Conservation (phyloP, 2,329 filamentous ascomycete species). For the Ophiostoma montium region DNA sequence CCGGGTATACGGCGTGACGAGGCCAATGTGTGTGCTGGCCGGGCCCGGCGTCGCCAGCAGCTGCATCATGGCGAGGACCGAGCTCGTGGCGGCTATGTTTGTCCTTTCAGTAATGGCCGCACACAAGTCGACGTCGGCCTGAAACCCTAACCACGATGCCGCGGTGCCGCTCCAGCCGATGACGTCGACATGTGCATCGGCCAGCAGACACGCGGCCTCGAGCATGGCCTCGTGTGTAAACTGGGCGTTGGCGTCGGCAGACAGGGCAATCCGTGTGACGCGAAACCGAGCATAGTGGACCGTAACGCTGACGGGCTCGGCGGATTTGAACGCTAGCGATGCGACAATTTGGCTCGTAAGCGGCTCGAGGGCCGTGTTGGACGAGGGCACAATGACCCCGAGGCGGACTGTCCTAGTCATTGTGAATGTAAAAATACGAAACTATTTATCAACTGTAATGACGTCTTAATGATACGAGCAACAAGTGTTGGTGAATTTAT, state of each 20-base stretch:
- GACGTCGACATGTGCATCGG: slow-evolving; percentile 23
- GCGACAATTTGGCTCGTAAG: slow-evolving; percentile 24
- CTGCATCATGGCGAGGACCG: slow-evolving; percentile 25
- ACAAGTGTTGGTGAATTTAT: no score
- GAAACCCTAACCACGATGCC: slow-evolving; percentile 26
- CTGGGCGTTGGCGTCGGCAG: slow-evolving; percentile 19
- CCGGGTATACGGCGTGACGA: slow-evolving; percentile 28
- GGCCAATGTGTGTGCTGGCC: slow-evolving; percentile 18
- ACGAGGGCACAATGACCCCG: slow-evolving; percentile 28
- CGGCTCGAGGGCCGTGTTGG: slow-evolving; percentile 30
- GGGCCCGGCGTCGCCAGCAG: neutral
- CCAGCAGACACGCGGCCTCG: slow-evolving; percentile 21
- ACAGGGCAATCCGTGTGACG: slow-evolving; percentile 25
- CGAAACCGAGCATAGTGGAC: slow-evolving; percentile 29
- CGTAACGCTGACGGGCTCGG: slow-evolving; percentile 17
- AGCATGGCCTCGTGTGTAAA: slow-evolving; percentile 19
- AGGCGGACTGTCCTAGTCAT: slow-evolving; percentile 13
- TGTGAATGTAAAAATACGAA: no score
- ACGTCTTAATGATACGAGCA: no score
- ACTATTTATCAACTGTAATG: no score
- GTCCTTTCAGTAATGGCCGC: slow-evolving; percentile 21
- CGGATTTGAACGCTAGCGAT: slow-evolving; percentile 11
- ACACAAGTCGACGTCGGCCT: slow-evolving; percentile 25
- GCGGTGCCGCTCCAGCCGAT: slow-evolving; percentile 26
- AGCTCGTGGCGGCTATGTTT: slow-evolving; percentile 26